Evolutionary conservation across 768 basidiomycete genomes (phyloP).

Genomic region (Asterophora lycoperdoides): DNA sequence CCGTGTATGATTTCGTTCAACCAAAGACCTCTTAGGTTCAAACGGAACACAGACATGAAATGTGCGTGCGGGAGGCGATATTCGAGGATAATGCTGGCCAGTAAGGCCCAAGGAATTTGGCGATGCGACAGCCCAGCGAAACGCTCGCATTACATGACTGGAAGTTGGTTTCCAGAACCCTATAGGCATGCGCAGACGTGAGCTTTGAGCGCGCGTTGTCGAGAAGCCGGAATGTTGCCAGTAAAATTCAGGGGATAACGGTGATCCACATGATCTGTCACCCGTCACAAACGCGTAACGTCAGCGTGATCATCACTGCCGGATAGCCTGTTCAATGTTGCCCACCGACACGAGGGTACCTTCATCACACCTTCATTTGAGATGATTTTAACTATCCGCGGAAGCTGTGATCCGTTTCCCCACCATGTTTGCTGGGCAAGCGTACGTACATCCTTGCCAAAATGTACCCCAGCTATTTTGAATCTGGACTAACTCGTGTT

Average conservation of each 20-base stretch:
- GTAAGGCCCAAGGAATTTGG: not conserved
- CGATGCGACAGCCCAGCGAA: slow-evolving; percentile 12
- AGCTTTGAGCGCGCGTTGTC: slow-evolving; percentile 18
- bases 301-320: slow-evolving; percentile 12
- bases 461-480: not conserved
- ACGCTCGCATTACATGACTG: slow-evolving; percentile 37
- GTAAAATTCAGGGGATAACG: slow-evolving; percentile 14
- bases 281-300: slow-evolving; percentile 11
- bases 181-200: slow-evolving; percentile 41
- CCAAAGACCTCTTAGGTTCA: slow-evolving; percentile 2
- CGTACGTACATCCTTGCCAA: slow-evolving; percentile 4
- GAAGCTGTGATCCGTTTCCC: slow-evolving; percentile 13
- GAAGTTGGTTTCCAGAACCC: slow-evolving; percentile 26
- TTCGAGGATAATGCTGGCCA: slow-evolving; percentile 1
- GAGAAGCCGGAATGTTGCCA: slow-evolving; percentile 5
- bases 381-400: slow-evolving; percentile 1
- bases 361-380: slow-evolving; percentile 11
- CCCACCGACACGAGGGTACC: slow-evolving; percentile 6
- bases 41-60: slow-evolving; percentile 2
- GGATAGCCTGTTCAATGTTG: slow-evolving; percentile 2
- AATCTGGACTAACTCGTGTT: too few relatives aligned
- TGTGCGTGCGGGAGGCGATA: not conserved
- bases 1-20: slow-evolving; percentile 7
- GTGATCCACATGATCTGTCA: slow-evolving; percentile 17
- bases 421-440: not conserved